phyloP scores from a whole-genome alignment of 148 eudicot species.

The Silene uniflora region DNA sequence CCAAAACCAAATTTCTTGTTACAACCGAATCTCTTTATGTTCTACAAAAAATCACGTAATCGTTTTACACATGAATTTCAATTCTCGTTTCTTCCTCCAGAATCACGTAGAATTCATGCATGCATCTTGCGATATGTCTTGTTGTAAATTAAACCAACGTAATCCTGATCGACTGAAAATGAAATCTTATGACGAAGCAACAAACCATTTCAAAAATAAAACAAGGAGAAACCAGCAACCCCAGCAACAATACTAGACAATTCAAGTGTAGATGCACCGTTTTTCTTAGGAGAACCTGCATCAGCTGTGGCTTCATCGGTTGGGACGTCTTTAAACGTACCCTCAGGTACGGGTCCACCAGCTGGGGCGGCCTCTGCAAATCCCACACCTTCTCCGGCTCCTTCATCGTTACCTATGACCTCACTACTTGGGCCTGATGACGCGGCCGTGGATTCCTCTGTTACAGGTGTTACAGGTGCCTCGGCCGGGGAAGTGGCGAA shows the following conservation, averaged over 20 bases:
- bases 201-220: conserved; percentile 15
- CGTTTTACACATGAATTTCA: too few species aligned
- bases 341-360: conserved; percentile 23
- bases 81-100: too few species aligned
- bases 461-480: background rate
- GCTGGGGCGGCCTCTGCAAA: conserved; percentile 29
- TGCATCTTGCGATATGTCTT: background rate
- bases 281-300: background rate
- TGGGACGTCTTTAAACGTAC: background rate
- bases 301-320: background rate
- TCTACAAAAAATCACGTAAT: too few species aligned
- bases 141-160: background rate
- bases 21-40: too few species aligned
- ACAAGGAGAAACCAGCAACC: conserved; percentile 18
- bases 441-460: background rate
- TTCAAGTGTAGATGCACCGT: conserved; percentile 20
- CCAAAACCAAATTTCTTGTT: too few species aligned
- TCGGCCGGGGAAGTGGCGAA: conserved; percentile 11
- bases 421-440: conserved; percentile 9
- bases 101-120: background rate
- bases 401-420: conserved; percentile 16
- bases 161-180: background rate
- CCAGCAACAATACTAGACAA: conserved; percentile 7
- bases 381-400: background rate
- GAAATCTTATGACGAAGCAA: background rate